Evolutionary conservation across 2,329 filamentous ascomycete genomes (phyloP), one percentile per base, ranked within the genome.

Genomic region (Thielaviopsis punctulata): DNA sequence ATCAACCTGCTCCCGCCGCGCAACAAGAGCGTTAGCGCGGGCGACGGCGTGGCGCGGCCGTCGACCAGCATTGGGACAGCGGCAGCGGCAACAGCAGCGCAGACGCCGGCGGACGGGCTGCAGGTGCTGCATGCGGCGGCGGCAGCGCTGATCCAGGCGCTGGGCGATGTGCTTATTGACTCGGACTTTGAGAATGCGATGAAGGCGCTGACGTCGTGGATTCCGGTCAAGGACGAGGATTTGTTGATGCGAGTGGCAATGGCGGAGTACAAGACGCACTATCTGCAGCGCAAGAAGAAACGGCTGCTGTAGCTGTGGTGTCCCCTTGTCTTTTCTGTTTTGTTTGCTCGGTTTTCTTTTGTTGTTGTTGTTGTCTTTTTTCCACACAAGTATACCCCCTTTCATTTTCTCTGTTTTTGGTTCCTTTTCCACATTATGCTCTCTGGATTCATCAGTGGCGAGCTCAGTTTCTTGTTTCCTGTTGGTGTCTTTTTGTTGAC

Each of bases 151-250:
- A 89, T 96, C 47, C 87, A 95, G 63, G 89, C 87, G 18, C 85
- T 92, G 58, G 76, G 86, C 36, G 86, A 95, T 56, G 86, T 94
- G 49, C 73, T 98, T 27, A 71, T 95, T 5, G 88, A 93, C 60
- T 87, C 86, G 18, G 92, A 98, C 64, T 98, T 96, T 65, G 92
- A 98, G 65, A 94, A 93, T 61, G 85, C 85, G 46, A 98, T 98
- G 92, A 96, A 95, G 69, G 84, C 89, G 7, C 72, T 98, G 57
- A 96, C 92, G 25, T 88, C 84, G 53, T 95, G 86, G 80, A 83
- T 96, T 45, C 88, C 90, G 19, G 83, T 98, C 64, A 87, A 87
- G 66, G 90, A 98, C 61, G 87, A 95, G 62, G 88, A 96, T 63
- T 68, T 94, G 54, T 73, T 98, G 60, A 94, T 98, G 86, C 82